Evolutionary conservation across 108 stramenopile genomes (phyloP), one percentile per base, ranked within the genome.

Genomic region (Fragilariopsis cylindrus): DNA sequence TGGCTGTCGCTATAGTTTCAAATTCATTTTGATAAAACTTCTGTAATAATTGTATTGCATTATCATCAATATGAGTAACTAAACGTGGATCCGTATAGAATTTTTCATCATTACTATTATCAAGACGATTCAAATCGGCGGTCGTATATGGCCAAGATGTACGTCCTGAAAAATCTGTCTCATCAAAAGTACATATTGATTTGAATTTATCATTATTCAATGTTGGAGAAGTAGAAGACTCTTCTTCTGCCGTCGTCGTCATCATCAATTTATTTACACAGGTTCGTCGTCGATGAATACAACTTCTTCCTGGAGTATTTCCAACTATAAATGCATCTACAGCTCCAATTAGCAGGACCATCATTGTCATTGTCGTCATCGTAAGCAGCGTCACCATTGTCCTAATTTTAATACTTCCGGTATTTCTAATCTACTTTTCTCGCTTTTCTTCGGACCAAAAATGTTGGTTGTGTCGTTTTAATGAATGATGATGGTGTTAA

Each of bases 51-150:
- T 57, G 46, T 39, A 91, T 90, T 7, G 92, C 92, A 0, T 57
- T 19, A 76, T 93, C 88, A 71, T 92, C 91, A 73, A 93, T 91
- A 62, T 93, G 92, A 13, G 83, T 88, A 9, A 93, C 92, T 45
- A 91, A 85, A 4, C 90, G 81, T 8, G 92, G 92, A 5, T 56
- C 50, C 49, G 80, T 81, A 67, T 90, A 90, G 75, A 93, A 93
- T 39, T 68, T 45, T 4, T 82, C 60, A 75, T 91, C 90, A 47
- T 78, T 79, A 5, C 82, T 78, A 50, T 80, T 88, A 53, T 91
- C 90, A 11, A 91, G 67, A 42, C 90, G 78, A 69, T 79, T 78
- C 70, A 91, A 68, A 76, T 88, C 86, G 4, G 81, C 75, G 8
- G 70, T 56, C 6, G 84, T 84, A 49, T 83, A 86, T n/a, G 53